Conservation (phyloP, 768 basidiomycete species). For the Serendipita sp. region DNA sequence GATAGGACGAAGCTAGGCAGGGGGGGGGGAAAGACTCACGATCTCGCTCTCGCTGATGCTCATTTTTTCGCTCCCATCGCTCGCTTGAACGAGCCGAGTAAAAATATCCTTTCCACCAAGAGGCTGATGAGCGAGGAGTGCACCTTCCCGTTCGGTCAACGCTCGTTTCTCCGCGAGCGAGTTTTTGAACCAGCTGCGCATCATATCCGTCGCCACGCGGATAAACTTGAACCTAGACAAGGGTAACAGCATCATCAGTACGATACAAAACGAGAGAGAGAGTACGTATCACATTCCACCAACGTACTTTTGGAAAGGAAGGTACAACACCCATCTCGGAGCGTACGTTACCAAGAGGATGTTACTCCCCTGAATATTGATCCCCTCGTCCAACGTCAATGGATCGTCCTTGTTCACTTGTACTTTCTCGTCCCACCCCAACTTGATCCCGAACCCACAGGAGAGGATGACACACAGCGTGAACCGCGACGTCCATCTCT, state of each 20-base stretch:
- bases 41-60: constrained; percentile 10
- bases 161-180: background rate
- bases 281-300: background rate
- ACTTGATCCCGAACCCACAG: constrained; percentile 14
- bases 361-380: background rate
- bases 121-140: background rate
- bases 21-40: constrained; percentile 9
- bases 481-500: constrained; percentile 13
- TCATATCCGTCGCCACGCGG: no score
- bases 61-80: constrained; percentile 5
- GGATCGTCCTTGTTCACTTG: background rate
- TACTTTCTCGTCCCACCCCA: constrained; percentile 20
- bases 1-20: no score
- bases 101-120: background rate
- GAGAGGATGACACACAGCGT: constrained; percentile 14
- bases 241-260: background rate
- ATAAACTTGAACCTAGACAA: background rate
- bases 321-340: background rate
- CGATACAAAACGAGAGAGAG: background rate
- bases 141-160: background rate
- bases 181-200: background rate
- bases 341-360: background rate
- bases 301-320: background rate
- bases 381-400: background rate
- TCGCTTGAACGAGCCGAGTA: constrained; percentile 10